Evolutionary conservation across 2,329 filamentous ascomycete species (phyloP).

Genomic region (Neopestalotiopsis clavispora): DNA sequence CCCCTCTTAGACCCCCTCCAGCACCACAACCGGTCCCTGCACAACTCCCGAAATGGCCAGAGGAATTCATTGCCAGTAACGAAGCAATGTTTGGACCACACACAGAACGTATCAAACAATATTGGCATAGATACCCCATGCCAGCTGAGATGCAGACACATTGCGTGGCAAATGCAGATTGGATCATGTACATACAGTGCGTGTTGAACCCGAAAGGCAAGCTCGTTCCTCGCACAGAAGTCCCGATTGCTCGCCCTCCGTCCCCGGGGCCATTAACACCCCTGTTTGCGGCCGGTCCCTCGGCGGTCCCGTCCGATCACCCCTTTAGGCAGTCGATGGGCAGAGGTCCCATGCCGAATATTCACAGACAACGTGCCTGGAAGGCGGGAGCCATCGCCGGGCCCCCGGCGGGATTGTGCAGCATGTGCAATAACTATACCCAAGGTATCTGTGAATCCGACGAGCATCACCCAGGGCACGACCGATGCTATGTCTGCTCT

Average conservation of each 20-base stretch:
- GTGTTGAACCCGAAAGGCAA: background rate
- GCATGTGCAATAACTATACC: background rate
- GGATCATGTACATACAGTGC: too few species aligned
- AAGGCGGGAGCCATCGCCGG: background rate
- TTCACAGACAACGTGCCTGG: background rate
- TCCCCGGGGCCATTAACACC: background rate
- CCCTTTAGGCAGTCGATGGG: background rate
- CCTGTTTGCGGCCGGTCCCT: background rate
- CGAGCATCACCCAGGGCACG: constrained; percentile 18
- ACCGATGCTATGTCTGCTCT: constrained; percentile 38
- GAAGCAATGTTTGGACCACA: too few species aligned
- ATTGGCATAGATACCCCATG: too few species aligned
- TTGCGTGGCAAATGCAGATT: too few species aligned
- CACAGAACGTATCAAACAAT: too few species aligned
- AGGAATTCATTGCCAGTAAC: too few species aligned
- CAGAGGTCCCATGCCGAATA: background rate
- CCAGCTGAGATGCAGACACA: too few species aligned
- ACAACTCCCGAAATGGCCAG: too few species aligned
- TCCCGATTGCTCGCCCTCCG: background rate
- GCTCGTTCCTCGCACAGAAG: background rate
- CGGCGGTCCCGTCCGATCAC: background rate
- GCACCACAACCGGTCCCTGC: too few species aligned
- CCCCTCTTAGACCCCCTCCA: too few species aligned
- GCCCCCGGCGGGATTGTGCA: background rate
- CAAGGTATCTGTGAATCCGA: constrained; percentile 26